Conservation (phyloP, 345 rosid genomes). For the Psidium friedrichsthalianum region DNA sequence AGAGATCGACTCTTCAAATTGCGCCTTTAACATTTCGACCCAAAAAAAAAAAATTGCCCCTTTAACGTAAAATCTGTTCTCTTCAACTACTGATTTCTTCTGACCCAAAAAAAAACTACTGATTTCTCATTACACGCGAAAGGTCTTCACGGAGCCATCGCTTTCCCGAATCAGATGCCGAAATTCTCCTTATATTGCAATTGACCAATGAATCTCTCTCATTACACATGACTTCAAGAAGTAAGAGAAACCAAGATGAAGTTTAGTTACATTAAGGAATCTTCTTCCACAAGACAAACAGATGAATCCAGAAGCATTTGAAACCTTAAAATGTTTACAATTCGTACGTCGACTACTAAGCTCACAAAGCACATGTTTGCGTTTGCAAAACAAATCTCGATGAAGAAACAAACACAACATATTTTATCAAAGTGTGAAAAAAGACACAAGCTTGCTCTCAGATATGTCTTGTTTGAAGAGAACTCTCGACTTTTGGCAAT, state of each 20-base stretch:
- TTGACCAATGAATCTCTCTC: not conserved
- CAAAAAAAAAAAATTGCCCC: not conserved
- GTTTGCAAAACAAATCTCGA: not conserved
- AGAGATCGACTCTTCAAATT: not conserved
- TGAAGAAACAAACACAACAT: not conserved
- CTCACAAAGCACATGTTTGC: not conserved
- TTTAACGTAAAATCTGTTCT: not conserved
- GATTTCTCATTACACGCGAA: not conserved
- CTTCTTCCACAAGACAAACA: not conserved
- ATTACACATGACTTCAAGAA: not conserved
- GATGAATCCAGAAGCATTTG: not conserved
- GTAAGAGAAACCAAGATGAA: not conserved
- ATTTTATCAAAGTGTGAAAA: not conserved
- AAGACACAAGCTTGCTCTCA: not conserved
- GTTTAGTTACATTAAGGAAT: not conserved
- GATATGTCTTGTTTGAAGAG: not conserved
- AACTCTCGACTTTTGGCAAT: not conserved
- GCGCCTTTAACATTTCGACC: not conserved
- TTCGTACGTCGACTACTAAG: not conserved
- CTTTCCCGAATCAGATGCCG: not conserved
- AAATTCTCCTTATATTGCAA: not conserved
- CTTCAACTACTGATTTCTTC: not conserved
- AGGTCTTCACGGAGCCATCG: not conserved
- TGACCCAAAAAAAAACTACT: not conserved
- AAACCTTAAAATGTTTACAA: not conserved